Evolutionary conservation across 306 rosid genomes (phyloP), one percentile per base, ranked within the genome.

Genomic region (Dalbergia cultrata): DNA sequence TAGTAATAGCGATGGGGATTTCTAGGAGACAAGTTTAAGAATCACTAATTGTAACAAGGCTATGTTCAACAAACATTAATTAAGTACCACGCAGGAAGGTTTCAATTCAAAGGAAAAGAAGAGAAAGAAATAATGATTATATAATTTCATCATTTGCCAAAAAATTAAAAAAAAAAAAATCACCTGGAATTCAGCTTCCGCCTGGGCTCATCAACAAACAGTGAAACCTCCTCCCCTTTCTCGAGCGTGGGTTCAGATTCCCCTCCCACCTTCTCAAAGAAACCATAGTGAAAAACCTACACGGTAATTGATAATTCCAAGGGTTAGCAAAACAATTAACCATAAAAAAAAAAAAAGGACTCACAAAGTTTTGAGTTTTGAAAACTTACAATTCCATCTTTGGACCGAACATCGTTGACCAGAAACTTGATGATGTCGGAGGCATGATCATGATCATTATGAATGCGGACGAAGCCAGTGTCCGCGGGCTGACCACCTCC

Each of bases 401-500:
- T 88, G 44, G 89, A 91, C 66, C 97, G 94, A 18, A 89, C 93
- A 78, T 91, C 97, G 75, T 80, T 79, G 13, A 86, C 94, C 68
- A 79, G 44, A 75, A 93, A 91, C 76, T 86, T 89, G 82, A 81
- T 18, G 19, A 81, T 18, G 19, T 78, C 84, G 13, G 54, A 49
- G 54, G 0, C 57, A 5, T 2, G 5, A 50, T 50, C 18, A 6
- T 16, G 14, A 5, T 79, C 86, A 43, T 47, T 39, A 60, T 41
- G 44, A 60, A 85, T 13, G 50, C 0, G 35, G 65, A 91, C 50
- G 81, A 84, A 82, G 11, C 97, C 97, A 21, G 87, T 77, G 79
- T 93, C 90, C 0, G 97, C 90, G 0, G 97, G 91, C 56, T 93
- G 97, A n/a, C 97, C 97, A 52, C 97, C 97, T 49, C 97, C 97